Base-by-base conservation (phyloP, 1,284 basidiomycete species). In the Malassezia japonica region DNA sequence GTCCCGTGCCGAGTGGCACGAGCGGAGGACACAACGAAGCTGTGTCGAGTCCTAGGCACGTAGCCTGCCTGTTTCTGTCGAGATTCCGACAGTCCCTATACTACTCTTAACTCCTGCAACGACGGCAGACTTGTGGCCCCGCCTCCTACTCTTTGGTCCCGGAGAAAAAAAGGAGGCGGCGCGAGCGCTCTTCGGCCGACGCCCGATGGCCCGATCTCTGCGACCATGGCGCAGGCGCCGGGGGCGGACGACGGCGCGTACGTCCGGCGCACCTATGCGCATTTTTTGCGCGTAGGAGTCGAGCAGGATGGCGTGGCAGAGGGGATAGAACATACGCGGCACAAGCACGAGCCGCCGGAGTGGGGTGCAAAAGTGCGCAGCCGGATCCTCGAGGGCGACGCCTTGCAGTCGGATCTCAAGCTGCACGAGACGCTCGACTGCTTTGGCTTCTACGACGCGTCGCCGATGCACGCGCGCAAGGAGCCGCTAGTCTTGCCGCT, bases 311-410 rank as follows among this genome's bases (percentile, higher is more conserved):
- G 70, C 16, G 50, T 65, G 9, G 56, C 55, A 0, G 67, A 70
- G 4, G 70, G 70, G 20, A 55, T 57, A 16, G 70, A 72, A 45
- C 62, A 65, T 25, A 72, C 70, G 3, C 46, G 68, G 13, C 56
- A 70, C 28, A 55, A 56, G 35, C 49, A 35, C n/a, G 59, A 42
- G 3, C 39, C 60, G 27, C 54, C 61, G 6, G 52, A 55, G 1
- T 64, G 61, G 64, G 64, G 64, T 16, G 59, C 60, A 25, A 46
- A 50, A 2, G 47, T 48, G 1, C 54, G 49, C 23, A 4, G 16
- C n/a, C 29, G 21, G 21, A 12, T 31, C 20, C 32, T 37, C 18
- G 8, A 2, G 16, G 27, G 24, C 9, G 21, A 28, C 16, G 18
- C 12, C 29, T 38, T 29, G 31, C 21, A 27, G 16, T 16, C 28